These are phyloP conservation scores for Trichoderma semiorbis DNA, from an alignment of 2,329 filamentous ascomycete genomes.

Conservation along the genomic window DNA sequence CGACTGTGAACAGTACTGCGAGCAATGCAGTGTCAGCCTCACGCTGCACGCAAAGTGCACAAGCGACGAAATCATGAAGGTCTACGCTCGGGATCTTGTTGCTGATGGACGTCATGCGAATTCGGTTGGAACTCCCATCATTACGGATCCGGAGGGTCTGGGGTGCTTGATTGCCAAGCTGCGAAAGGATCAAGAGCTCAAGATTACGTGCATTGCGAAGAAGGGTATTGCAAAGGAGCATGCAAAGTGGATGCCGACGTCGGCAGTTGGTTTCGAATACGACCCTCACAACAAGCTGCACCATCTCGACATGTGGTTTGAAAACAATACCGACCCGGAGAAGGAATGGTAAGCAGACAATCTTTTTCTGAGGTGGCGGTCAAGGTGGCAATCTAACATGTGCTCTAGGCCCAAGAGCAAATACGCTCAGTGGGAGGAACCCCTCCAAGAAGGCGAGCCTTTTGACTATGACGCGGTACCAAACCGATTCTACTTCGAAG, in stretches of 20 bases:
- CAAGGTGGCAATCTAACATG: not conserved
- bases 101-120: slow-evolving; percentile 68
- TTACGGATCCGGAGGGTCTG: slow-evolving; percentile 75
- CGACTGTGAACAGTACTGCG: slow-evolving; percentile 93
- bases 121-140: slow-evolving; percentile 76
- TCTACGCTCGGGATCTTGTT: slow-evolving; percentile 86
- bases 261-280: slow-evolving; percentile 95
- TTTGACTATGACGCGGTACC: slow-evolving; percentile 92
- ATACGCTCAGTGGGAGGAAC: slow-evolving; percentile 76
- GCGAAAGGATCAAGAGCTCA: slow-evolving; percentile 82
- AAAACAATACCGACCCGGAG: slow-evolving; percentile 65
- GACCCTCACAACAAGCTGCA: slow-evolving; percentile 94
- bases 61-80: slow-evolving; percentile 83
- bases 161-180: slow-evolving; percentile 89
- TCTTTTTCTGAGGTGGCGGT: not conserved
- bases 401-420: slow-evolving; percentile 69
- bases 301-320: slow-evolving; percentile 93
- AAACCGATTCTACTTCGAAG: slow-evolving; percentile 84
- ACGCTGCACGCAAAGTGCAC: slow-evolving; percentile 83
- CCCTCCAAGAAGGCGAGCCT: slow-evolving; percentile 73
- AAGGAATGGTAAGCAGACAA: slow-evolving; percentile 70
- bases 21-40: slow-evolving; percentile 83
- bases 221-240: slow-evolving; percentile 99
- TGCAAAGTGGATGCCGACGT: slow-evolving; percentile 92
- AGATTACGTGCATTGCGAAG: slow-evolving; percentile 89